Evolutionary conservation across 2,329 filamentous ascomycete genomes (phyloP).

Genomic region (Sporothrix variecibatus): DNA sequence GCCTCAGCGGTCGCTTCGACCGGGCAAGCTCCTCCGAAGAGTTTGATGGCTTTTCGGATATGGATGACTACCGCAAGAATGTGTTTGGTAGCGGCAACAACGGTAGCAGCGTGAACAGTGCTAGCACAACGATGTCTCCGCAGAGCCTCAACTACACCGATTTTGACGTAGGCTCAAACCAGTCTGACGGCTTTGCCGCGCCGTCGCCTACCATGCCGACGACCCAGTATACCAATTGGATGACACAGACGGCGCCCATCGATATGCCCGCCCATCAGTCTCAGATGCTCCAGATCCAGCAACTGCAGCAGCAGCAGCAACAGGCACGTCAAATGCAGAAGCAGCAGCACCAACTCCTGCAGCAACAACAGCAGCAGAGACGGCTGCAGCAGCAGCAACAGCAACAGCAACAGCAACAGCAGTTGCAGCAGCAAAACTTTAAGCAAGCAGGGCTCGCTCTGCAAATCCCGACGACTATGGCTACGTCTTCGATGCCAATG

Average conservation of each 20-base stretch:
- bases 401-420: conserved; percentile 10
- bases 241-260: conserved; percentile 40
- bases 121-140: conserved; percentile 53
- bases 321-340: conserved; percentile 13
- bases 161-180: conserved; percentile 41
- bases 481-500: conserved; percentile 23
- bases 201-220: conserved; percentile 37
- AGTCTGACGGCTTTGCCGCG: conserved; percentile 28
- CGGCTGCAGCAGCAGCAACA: conserved; percentile 15
- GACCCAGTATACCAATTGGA: conserved; percentile 40
- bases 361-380: conserved; percentile 3
- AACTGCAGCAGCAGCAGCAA: conserved; percentile 7
- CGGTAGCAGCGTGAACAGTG: conserved; percentile 37
- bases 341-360: conserved; percentile 15
- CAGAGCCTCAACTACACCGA: conserved; percentile 54
- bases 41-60: conserved; percentile 57
- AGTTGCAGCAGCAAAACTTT: conserved; percentile 8
- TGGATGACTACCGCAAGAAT: conserved; percentile 53
- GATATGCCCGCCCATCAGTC: conserved; percentile 46
- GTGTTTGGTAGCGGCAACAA: conserved; percentile 45
- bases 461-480: conserved; percentile 13
- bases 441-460: conserved; percentile 15
- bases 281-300: conserved; percentile 16
- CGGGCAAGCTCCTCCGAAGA: conserved; percentile 58
- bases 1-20: conserved; percentile 40